Percentiles rank a stretch among this genome's conserved stretches.
Evolutionary conservation across 148 eudicot genomes (phyloP).

Genomic region (Talinum fruticosum): DNA sequence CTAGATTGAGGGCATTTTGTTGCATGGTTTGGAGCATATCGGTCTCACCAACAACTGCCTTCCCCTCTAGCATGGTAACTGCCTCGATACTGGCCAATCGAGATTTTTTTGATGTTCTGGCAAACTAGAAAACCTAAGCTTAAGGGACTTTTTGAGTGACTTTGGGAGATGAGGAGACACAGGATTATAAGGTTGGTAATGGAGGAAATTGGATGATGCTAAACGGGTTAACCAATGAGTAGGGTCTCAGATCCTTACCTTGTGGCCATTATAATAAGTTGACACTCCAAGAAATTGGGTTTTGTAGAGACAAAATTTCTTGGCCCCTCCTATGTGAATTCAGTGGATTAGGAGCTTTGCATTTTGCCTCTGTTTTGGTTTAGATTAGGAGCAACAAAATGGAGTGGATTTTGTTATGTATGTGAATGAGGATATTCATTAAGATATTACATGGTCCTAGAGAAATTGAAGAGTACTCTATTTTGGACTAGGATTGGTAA

Average conservation of each 20-base stretch:
- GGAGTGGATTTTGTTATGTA: neutral
- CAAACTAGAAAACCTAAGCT: neutral
- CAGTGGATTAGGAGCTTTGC: neutral
- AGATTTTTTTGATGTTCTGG: neutral
- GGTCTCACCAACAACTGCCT: constrained; percentile 67
- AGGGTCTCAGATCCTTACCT: neutral
- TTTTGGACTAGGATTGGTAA: too few species aligned
- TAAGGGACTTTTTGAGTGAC: neutral
- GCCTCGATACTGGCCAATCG: neutral
- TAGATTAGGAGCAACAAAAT: neutral
- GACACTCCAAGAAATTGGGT: constrained; percentile 15
- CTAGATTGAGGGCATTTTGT: constrained; percentile 60
- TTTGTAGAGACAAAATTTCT: constrained; percentile 10
- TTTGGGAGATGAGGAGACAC: neutral
- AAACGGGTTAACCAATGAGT: constrained; percentile 2
- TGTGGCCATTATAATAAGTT: constrained; percentile 22
- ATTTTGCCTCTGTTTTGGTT: constrained; percentile 2
- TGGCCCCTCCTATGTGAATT: constrained; percentile 2
- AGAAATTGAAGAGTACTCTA: too few species aligned
- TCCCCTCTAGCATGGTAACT: constrained; percentile 65
- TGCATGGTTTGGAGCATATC: constrained; percentile 78
- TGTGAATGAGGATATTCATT: neutral
- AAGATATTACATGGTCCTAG: neutral
- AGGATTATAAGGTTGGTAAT: neutral
- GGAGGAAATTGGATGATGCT: constrained; percentile 1